Percentiles rank a stretch among this genome's conserved stretches.
These are phyloP conservation scores for Chromera velia DNA, from an alignment of 73 alveolate species.

Conservation along the genomic window DNA sequence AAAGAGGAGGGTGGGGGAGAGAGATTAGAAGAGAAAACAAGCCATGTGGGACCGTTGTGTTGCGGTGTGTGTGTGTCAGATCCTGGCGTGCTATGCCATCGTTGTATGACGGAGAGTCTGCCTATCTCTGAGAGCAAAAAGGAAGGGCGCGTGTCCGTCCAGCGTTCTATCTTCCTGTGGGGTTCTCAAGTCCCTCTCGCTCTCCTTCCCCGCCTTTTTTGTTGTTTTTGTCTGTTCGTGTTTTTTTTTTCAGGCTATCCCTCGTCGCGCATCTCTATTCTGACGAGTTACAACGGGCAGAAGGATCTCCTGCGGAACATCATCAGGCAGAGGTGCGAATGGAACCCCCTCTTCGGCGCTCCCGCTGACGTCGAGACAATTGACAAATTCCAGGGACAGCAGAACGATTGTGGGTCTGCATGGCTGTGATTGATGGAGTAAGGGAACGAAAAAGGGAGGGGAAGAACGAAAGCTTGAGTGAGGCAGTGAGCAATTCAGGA, in stretches of 20 bases:
- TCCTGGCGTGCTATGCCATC: too few relatives aligned
- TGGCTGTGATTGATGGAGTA: too few relatives aligned
- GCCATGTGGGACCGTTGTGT: too few relatives aligned
- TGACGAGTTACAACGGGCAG: conserved; percentile 69
- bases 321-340: conserved; percentile 52
- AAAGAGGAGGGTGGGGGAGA: too few relatives aligned
- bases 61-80: not conserved
- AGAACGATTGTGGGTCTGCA: conserved; percentile 59
- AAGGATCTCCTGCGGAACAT: conserved; percentile 61
- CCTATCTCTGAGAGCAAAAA: not conserved
- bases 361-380: conserved; percentile 58
- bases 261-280: conserved; percentile 51
- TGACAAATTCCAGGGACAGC: conserved; percentile 72
- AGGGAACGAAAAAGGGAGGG: too few relatives aligned
- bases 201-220: not conserved
- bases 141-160: not conserved
- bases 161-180: not conserved
- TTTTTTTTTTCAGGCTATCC: conserved; percentile 46
- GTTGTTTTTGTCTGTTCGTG: not conserved
- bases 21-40: too few relatives aligned
- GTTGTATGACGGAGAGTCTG: too few relatives aligned
- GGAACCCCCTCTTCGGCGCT: conserved; percentile 55
- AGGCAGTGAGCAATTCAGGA: too few relatives aligned
- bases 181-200: not conserved
- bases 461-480: too few relatives aligned